Percentiles rank a stretch among this genome's conserved stretches.
These are phyloP conservation scores for Fusarium sp. DNA, from an alignment of 2,329 filamentous ascomycete genomes.

Conservation along the genomic window DNA sequence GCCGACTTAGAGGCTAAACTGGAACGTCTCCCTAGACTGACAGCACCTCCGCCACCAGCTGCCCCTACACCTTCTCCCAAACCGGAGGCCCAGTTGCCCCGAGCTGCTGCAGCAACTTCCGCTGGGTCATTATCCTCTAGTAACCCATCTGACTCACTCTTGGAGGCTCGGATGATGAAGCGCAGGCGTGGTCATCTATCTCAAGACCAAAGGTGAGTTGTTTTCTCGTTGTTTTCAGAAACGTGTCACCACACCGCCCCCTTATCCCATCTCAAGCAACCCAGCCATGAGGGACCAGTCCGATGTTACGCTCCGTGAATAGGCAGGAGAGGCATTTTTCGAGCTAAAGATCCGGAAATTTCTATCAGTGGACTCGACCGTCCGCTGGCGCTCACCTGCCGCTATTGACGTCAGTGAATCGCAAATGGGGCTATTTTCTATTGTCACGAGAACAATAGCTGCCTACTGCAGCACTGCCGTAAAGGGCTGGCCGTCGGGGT, in stretches of 20 bases:
- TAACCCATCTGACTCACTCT: slow-evolving; percentile 27
- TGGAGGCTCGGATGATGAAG: slow-evolving; percentile 32
- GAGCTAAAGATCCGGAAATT: background rate
- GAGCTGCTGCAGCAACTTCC: background rate
- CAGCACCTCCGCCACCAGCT: slow-evolving; percentile 20
- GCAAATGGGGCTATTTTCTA: background rate
- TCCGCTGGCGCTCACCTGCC: background rate
- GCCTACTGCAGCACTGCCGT: background rate
- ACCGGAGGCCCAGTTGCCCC: slow-evolving; percentile 20
- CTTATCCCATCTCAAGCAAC: background rate
- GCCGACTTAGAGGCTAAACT: slow-evolving; percentile 55
- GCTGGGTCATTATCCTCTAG: slow-evolving; percentile 7
- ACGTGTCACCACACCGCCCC: background rate
- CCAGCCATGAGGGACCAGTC: background rate
- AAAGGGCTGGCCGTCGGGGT: slow-evolving; percentile 3
- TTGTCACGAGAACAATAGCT: slow-evolving; percentile 8
- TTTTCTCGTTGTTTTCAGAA: background rate
- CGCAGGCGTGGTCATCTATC: slow-evolving; percentile 40
- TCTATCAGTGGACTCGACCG: background rate
- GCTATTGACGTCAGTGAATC: slow-evolving; percentile 16
- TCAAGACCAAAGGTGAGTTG: slow-evolving; percentile 39
- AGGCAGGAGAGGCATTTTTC: background rate
- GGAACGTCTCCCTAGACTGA: slow-evolving; percentile 42
- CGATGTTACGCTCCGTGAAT: background rate
- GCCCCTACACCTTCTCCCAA: slow-evolving; percentile 18